Conservation (phyloP, 208 protist genomes). For the Strigomonas oncopelti region DNA sequence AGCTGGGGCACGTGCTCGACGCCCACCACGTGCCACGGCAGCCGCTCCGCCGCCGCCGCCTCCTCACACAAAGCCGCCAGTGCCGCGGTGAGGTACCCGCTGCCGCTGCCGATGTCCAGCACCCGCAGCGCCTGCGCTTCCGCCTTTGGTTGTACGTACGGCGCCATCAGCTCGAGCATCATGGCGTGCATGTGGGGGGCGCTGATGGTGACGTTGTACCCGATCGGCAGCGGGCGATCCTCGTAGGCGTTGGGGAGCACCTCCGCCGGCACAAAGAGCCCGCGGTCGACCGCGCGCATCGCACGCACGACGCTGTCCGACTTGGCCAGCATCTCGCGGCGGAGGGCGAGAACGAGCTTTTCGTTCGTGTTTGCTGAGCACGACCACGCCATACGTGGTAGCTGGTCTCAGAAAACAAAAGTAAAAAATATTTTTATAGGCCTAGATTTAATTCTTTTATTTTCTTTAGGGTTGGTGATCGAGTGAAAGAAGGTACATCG, state of each 20-base stretch:
- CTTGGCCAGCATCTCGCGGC: constrained; percentile 43
- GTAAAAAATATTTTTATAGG: not conserved
- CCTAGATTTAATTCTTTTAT: constrained; percentile 9
- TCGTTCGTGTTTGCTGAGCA: constrained; percentile 72
- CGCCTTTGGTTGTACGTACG: constrained; percentile 26
- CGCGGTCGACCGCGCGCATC: constrained; percentile 73
- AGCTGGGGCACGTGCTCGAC: constrained; percentile 79
- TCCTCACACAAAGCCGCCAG: constrained; percentile 56
- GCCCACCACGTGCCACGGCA: constrained; percentile 50
- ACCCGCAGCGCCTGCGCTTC: constrained; percentile 24
- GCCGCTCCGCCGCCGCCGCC: not conserved
- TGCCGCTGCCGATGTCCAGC: constrained; percentile 86
- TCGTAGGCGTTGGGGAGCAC: constrained; percentile 38
- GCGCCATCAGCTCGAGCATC: constrained; percentile 67
- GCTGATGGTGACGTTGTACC: constrained; percentile 80
- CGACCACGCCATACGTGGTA: constrained; percentile 63
- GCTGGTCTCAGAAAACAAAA: not conserved
- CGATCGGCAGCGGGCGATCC: constrained; percentile 77
- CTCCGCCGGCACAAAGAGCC: constrained; percentile 54
- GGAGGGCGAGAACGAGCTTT: constrained; percentile 54
- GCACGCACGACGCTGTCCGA: constrained; percentile 45
- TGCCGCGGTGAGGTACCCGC: constrained; percentile 84
- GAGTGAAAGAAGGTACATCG: not conserved
- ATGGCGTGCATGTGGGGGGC: constrained; percentile 92
- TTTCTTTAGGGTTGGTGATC: not conserved